These are phyloP conservation scores for Galerina marginata DNA, from an alignment of 768 basidiomycete species.

Conservation along the genomic window DNA sequence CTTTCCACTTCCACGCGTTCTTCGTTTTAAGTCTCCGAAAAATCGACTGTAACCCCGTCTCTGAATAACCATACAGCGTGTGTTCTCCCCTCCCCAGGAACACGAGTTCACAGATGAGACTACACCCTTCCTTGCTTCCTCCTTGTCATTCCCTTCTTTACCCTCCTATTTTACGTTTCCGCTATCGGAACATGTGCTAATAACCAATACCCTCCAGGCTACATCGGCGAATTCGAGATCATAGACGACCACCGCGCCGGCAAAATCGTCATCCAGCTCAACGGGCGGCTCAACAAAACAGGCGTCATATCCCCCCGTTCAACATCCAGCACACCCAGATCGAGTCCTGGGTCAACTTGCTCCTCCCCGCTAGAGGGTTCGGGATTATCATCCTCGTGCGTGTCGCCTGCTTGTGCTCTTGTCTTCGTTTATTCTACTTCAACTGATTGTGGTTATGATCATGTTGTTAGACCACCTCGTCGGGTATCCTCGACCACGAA, in stretches of 20 bases:
- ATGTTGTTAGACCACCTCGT: conserved; percentile 99
- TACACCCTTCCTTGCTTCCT: conserved; percentile 39
- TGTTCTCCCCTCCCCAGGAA: conserved; percentile 39
- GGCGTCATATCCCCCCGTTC: conserved; percentile 99
- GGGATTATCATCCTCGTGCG: conserved; percentile 96
- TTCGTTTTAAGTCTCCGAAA: conserved; percentile 89
- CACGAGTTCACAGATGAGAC: conserved; percentile 63
- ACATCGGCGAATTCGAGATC: conserved; percentile 98
- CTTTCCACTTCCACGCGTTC: conserved; percentile 57
- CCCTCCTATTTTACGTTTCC: no score
- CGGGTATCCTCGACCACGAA: conserved; percentile 98
- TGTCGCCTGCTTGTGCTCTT: no score
- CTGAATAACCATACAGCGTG: conserved; percentile 67
- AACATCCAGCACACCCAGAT: conserved; percentile 94
- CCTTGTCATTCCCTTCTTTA: no score
- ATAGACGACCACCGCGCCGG: conserved; percentile 98
- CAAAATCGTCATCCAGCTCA: conserved; percentile 98
- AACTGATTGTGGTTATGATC: no score
- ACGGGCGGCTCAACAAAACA: conserved; percentile 97
- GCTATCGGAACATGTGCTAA: no score
- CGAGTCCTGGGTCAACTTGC: conserved; percentile 95
- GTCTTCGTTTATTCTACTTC: no score
- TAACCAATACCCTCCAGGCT: conserved; percentile 78
- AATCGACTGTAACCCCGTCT: conserved; percentile 49
- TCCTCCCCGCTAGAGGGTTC: conserved; percentile 95